These are phyloP conservation scores for Pestalotiopsis fici DNA, from an alignment of 2,329 filamentous ascomycete genomes.

Conservation along the genomic window DNA sequence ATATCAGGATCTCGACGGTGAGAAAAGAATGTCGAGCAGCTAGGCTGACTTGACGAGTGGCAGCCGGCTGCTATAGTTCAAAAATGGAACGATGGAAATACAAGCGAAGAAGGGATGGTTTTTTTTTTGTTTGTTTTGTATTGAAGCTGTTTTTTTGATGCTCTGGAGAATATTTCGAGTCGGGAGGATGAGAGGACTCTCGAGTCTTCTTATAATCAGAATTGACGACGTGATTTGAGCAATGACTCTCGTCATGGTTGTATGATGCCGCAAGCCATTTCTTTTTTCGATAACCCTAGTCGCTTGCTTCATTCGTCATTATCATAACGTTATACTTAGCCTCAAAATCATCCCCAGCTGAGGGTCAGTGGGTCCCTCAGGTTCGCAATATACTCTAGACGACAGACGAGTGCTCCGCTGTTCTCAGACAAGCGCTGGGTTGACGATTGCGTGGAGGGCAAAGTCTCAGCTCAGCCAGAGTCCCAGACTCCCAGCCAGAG, in stretches of 20 bases:
- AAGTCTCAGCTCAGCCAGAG: not conserved
- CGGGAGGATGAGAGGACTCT: not conserved
- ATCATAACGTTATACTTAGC: constrained; percentile 4
- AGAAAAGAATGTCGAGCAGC: not conserved
- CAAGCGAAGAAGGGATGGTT: not conserved
- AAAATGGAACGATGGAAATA: not conserved
- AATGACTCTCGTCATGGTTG: not conserved
- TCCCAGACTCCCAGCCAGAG: not conserved
- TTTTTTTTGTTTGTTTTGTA: not conserved
- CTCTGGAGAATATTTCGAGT: not conserved
- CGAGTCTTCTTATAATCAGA: constrained; percentile 1
- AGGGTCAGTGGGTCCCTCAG: not conserved
- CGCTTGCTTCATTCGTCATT: constrained; percentile 1
- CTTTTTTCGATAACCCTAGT: not conserved
- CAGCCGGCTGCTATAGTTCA: not conserved
- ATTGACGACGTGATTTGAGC: not conserved
- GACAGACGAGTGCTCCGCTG: not conserved
- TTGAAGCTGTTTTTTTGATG: not conserved
- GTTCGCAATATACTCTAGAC: constrained; percentile 4
- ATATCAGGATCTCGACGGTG: not conserved
- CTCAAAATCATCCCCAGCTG: not conserved
- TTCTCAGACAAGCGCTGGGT: not conserved
- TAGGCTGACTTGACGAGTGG: not conserved
- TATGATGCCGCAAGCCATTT: not conserved
- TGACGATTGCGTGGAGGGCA: not conserved